Evolutionary conservation across 441 rosid species (phyloP).

Genomic region (Euphorbia celastroides): DNA sequence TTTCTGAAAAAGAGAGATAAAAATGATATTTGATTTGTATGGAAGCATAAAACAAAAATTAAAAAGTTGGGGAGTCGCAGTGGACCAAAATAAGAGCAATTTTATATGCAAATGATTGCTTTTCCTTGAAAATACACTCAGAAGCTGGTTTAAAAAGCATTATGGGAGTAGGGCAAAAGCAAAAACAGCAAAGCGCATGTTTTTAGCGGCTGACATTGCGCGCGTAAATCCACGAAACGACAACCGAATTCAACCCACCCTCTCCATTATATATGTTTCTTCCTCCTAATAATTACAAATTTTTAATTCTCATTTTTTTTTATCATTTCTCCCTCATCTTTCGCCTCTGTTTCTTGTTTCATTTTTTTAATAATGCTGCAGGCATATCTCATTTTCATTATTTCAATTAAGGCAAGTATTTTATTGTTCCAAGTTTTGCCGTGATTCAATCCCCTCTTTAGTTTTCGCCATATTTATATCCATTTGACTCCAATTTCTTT

Average conservation of each 20-base stretch:
- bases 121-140: no score
- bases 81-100: no score
- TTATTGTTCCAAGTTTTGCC: not conserved
- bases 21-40: no score
- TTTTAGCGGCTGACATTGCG: slow-evolving; percentile 7
- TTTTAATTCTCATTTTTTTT: not conserved
- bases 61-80: no score
- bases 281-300: not conserved
- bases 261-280: not conserved
- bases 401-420: not conserved
- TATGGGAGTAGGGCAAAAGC: no score
- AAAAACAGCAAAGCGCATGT: not conserved
- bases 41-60: no score
- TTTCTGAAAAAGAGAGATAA: no score
- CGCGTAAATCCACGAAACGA: slow-evolving; percentile 21
- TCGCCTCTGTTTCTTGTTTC: not conserved
- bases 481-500: slow-evolving; percentile 4
- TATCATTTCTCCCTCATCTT: not conserved
- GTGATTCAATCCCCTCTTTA: not conserved
- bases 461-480: not conserved
- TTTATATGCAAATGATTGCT: no score
- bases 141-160: no score
- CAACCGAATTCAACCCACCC: not conserved
- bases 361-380: not conserved
- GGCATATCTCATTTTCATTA: not conserved